Base-by-base conservation (phyloP, 1,284 basidiomycete species). In the Fomitopsis pinicola region DNA sequence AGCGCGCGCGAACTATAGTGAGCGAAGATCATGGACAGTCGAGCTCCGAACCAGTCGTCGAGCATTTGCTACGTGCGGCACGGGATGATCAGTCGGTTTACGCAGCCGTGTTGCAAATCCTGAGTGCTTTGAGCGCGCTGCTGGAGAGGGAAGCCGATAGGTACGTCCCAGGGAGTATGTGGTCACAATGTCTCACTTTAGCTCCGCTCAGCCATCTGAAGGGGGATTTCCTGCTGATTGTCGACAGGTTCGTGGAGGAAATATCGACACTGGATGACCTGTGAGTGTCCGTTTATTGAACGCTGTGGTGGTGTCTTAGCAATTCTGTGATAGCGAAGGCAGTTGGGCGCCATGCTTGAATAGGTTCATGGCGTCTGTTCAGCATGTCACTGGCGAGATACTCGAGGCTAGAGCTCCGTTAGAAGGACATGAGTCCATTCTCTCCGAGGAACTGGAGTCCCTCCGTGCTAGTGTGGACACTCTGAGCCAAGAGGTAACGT, bases 211-310 rank as follows among this genome's bases (percentile, higher is more conserved):
- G 88, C 33, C 80, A 86, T 64, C 76, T 89, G 56, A 91, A 91
- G 70, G 75, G 77, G 1, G 82, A 88, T 62, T 67, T 87, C 0
- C 78, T 92, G 48, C 79, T 80, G 4, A 77, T 92, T 36, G 66
- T 91, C 30, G 84, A 87, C 58, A 83, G 80, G 55, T 91, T 95
- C 64, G 78, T 90, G n/a, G 85, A 89, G 64, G 84, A 89, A 62
- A 77, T 82, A 5, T 77, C 80, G 1, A 70, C 61, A 22, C 74
- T 90, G 2, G 83, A 85, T 62, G 82, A 85, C 68, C 83, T 92
- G 87, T 88, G 68, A 64, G 84, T 15, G 36, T 72, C 2, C 50
- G 28, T 48, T 19, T 22, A 33, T 42, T 35, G 45, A 59, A 38
- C 53, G 12, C 64, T 5, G 59, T 22, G 6, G 8, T 58, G 30